These are phyloP conservation scores for Melaleuca alternifolia DNA, from an alignment of 345 rosid genomes.

Conservation along the genomic window DNA sequence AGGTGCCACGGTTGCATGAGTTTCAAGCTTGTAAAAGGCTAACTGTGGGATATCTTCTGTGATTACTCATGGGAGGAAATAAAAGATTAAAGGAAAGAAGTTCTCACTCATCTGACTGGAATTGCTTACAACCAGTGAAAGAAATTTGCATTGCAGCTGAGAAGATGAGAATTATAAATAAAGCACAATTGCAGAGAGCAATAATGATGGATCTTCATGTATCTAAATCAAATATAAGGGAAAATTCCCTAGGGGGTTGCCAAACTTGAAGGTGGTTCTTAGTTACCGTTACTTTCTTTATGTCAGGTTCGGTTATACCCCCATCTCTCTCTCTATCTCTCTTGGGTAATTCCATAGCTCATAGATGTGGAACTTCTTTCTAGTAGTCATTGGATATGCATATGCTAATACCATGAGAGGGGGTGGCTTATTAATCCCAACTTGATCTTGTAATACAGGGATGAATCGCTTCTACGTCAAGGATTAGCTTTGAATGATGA, in stretches of 20 bases:
- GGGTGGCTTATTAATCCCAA: not conserved
- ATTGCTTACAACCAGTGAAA: not conserved
- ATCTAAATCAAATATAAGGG: not conserved
- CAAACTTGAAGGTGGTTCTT: not conserved
- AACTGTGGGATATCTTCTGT: not conserved
- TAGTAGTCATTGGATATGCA: not conserved
- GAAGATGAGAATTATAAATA: not conserved
- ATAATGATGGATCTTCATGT: not conserved
- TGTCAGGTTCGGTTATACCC: not conserved
- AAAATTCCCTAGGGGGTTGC: not conserved
- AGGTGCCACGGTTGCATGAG: not conserved
- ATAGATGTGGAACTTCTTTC: not conserved
- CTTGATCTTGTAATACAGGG: constrained; percentile 37
- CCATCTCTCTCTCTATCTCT: not conserved
- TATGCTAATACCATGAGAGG: not conserved
- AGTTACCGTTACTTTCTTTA: not conserved
- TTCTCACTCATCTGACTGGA: not conserved
- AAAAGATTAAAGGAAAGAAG: not conserved
- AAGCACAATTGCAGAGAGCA: not conserved
- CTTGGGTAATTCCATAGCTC: not conserved
- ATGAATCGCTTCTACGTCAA: constrained; percentile 81
- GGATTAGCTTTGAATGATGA: constrained; percentile 94
- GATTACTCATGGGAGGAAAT: not conserved
- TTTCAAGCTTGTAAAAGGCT: not conserved
- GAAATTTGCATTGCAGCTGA: not conserved